These are phyloP conservation scores for Penicillium macrosclerotiorum DNA, from an alignment of 495 filamentous ascomycete genomes.

Conservation along the genomic window DNA sequence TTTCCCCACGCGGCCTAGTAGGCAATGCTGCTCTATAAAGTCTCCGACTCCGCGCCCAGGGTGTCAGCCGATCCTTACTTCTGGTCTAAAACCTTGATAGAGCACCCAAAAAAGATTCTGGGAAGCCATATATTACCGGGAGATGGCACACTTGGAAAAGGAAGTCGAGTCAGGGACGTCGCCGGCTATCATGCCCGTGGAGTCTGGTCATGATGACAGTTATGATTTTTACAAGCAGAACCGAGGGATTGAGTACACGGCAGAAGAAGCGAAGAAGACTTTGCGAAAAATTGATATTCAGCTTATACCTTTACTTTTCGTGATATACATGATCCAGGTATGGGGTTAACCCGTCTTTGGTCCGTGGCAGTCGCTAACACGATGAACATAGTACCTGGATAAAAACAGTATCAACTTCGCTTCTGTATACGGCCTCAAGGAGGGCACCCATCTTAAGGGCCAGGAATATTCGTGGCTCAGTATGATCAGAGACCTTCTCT, in stretches of 20 bases:
- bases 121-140: not conserved
- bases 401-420: slow-evolving; percentile 62
- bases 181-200: slow-evolving; percentile 3
- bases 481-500: not conserved
- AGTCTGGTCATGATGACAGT: slow-evolving; percentile 23
- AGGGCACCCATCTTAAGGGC: slow-evolving; percentile 49
- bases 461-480: slow-evolving; percentile 60
- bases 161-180: slow-evolving; percentile 14
- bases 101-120: not conserved
- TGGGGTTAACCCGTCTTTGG: not conserved
- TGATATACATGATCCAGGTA: slow-evolving; percentile 50
- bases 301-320: slow-evolving; percentile 54
- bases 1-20: not conserved
- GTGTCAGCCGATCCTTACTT: not conserved
- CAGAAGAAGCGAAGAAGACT: slow-evolving; percentile 46
- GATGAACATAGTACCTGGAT: slow-evolving; percentile 53
- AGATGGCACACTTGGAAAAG: slow-evolving; percentile 11
- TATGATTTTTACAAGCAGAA: slow-evolving; percentile 25
- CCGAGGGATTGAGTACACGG: slow-evolving; percentile 35
- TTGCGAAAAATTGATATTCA: slow-evolving; percentile 54
- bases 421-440: slow-evolving; percentile 55
- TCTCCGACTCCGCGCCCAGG: not conserved
- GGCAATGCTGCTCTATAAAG: not conserved
- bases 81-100: not conserved
- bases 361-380: slow-evolving; percentile 1